Base-by-base conservation (phyloP, 169 alveolate genomes). In the Plasmodium yoelii region DNA sequence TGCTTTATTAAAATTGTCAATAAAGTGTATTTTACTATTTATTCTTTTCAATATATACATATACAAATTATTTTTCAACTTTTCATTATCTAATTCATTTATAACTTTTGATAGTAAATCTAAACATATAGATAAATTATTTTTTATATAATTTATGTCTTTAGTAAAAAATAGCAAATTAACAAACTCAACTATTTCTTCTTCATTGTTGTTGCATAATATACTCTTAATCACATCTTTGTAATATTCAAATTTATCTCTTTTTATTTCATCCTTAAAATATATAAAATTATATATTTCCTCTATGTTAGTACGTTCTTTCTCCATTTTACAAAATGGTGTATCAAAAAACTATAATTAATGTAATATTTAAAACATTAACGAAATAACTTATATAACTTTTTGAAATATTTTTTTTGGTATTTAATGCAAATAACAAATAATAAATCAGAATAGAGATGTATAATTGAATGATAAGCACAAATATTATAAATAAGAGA, bases 41-140 rank as follows among this genome's bases (percentile, higher is more conserved):
- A 70, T 18, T 42, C 28, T 86, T 86, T 86, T 86, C 75, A 86
- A 69, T n/a, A 86, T 59, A 86, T 86, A 86, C 42, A 24, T 44
- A 71, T 22, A 70, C 47, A 86, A 19, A 51, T 57, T 70, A 10
- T 46, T 70, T 70, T 70, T 86, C 46, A 70, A 13, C 13, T 65
- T 56, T 46, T 56, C 84, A 4, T 18, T 59, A 28, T 82, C 47
- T 68, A 47, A 39, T 55, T 67, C 84, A 68, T 39, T 68, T 46
- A 82, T 6, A 12, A 12, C 18, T 55, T 60, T 65, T 26, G 65
- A 53, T 18, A 82, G 47, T 26, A 39, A 22, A 72, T 65, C 39
- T 24, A 80, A 60, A 26, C 90, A 80, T 39, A 65, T 80, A 60
- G 61, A 18, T 39, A 80, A 28, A 80, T 80, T 51, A 61, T 57